A percentile compares a stretch with the other conserved stretches of the same genome.
Evolutionary conservation across 441 rosid genomes (phyloP).

Genomic region (Populus trichocarpa): DNA sequence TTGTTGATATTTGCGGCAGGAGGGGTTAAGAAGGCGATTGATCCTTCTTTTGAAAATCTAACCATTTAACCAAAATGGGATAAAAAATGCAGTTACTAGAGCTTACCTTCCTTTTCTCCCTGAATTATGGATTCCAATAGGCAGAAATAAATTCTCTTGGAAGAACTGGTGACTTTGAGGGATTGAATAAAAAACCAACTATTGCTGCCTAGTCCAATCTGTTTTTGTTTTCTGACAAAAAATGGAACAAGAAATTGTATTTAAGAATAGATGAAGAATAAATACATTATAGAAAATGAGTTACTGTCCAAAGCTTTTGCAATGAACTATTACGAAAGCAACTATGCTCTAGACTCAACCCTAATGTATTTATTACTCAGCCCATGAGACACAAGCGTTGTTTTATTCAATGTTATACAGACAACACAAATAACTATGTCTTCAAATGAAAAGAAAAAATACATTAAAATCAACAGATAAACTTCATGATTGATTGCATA

Average conservation of each 20-base stretch:
- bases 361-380: no score
- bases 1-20: not conserved
- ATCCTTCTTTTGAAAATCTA: not conserved
- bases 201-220: not conserved
- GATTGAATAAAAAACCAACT: not conserved
- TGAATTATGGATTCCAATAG: not conserved
- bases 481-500: no score
- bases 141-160: not conserved
- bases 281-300: not conserved
- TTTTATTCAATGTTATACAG: no score
- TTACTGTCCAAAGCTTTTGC: no score
- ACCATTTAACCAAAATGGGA: not conserved
- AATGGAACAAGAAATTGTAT: not conserved
- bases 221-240: not conserved
- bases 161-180: not conserved
- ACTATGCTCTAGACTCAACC: no score
- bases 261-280: not conserved
- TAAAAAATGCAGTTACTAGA: not conserved
- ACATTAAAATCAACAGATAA: no score
- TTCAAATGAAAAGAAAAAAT: no score
- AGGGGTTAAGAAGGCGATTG: not conserved
- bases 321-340: no score
- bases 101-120: not conserved
- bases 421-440: no score
- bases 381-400: no score